Evolutionary conservation across 2,329 filamentous ascomycete genomes (phyloP).

Genomic region (Colletotrichum incanum): DNA sequence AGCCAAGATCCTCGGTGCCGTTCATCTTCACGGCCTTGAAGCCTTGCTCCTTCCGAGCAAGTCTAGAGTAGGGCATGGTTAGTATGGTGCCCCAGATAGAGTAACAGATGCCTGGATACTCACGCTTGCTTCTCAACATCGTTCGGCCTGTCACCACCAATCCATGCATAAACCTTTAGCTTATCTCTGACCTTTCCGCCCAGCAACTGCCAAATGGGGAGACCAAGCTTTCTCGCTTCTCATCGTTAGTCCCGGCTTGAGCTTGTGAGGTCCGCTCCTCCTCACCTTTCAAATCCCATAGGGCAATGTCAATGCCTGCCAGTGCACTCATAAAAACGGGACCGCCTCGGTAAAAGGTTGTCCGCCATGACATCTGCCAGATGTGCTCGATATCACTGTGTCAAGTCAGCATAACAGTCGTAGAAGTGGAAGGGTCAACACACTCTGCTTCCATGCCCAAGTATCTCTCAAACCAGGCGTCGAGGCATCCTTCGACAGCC

Average conservation of each 20-base stretch:
- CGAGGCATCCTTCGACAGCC: conserved; percentile 81
- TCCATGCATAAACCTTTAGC: conserved; percentile 83
- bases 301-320: conserved; percentile 83
- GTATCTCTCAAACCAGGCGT: conserved; percentile 75
- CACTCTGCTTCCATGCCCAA: conserved; percentile 81
- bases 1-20: conserved; percentile 81
- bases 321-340: conserved; percentile 87
- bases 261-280: fast-evolving
- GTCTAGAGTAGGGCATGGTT: conserved; percentile 53
- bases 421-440: conserved; percentile 35
- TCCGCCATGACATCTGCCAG: conserved; percentile 82
- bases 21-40: conserved; percentile 85
- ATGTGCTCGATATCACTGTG: conserved; percentile 83
- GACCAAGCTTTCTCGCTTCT: conserved; percentile 63
- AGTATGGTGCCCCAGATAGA: background rate
- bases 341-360: conserved; percentile 83
- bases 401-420: background rate
- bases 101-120: conserved; percentile 44
- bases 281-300: conserved; percentile 81
- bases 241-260: background rate
- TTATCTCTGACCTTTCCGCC: conserved; percentile 82
- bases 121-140: conserved; percentile 77
- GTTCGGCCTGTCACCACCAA: conserved; percentile 79
- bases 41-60: conserved; percentile 72
- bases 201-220: conserved; percentile 81